These are phyloP conservation scores for Circinella umbellata DNA, from an alignment of 371 early-diverging fungal genomes.

Conservation along the genomic window DNA sequence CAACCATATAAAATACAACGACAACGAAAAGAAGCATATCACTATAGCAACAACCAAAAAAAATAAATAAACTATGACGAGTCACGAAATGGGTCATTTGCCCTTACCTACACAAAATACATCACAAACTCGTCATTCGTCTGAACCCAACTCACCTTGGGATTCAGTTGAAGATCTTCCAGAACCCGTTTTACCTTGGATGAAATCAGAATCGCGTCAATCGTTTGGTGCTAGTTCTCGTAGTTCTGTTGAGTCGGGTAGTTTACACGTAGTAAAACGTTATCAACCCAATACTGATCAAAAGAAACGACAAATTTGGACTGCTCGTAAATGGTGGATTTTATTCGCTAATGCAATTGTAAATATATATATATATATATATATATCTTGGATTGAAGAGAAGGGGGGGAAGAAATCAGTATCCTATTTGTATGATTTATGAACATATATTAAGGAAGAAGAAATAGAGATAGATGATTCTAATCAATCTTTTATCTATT, in stretches of 20 bases:
- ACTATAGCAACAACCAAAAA: not conserved
- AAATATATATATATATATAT: constrained; percentile 12
- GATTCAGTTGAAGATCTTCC: constrained; percentile 33
- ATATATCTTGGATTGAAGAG: no score
- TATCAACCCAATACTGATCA: constrained; percentile 36
- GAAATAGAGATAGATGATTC: no score
- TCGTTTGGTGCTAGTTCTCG: constrained; percentile 31
- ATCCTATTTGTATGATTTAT: no score
- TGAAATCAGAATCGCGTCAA: constrained; percentile 46
- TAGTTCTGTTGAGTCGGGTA: constrained; percentile 27
- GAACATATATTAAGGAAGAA: no score
- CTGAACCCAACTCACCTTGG: constrained; percentile 22
- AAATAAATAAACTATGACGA: constrained; percentile 1
- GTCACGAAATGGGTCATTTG: constrained; percentile 19
- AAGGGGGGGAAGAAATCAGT: no score
- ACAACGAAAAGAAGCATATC: not conserved
- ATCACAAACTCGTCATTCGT: constrained; percentile 2
- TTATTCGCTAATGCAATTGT: constrained; percentile 58
- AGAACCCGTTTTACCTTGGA: constrained; percentile 54
- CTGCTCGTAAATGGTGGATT: constrained; percentile 56
- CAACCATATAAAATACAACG: not conserved
- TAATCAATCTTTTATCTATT: not conserved
- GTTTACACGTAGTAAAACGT: constrained; percentile 48
- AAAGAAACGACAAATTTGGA: constrained; percentile 55
- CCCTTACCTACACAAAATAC: constrained; percentile 17